Conservation (phyloP, 495 filamentous ascomycete species). For the Tuber microsphaerosporum region DNA sequence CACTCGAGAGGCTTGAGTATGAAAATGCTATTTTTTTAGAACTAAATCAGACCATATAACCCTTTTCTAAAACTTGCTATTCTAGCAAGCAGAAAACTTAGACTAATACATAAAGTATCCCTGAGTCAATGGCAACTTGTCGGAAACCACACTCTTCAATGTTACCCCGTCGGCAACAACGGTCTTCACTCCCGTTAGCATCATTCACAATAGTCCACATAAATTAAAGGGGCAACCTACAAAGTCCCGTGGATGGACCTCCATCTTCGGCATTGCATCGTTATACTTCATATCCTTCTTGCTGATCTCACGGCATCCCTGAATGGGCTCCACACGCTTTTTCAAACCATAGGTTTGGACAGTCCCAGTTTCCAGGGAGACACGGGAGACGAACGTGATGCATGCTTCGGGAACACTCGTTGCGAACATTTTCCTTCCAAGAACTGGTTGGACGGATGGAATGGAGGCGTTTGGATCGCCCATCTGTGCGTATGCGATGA, state of each 20-base stretch:
- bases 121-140: slow-evolving; percentile 71
- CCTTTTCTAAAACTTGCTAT: not conserved
- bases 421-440: slow-evolving; percentile 83
- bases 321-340: slow-evolving; percentile 76
- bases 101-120: slow-evolving; percentile 58
- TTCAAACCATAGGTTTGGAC: slow-evolving; percentile 65
- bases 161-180: slow-evolving; percentile 80
- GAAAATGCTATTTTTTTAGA: not conserved
- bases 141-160: slow-evolving; percentile 69
- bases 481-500: slow-evolving; percentile 84
- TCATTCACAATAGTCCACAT: not conserved
- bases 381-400: slow-evolving; percentile 76
- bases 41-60: not conserved
- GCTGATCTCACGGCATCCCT: slow-evolving; percentile 66
- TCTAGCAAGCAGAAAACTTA: slow-evolving; percentile 1
- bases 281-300: slow-evolving; percentile 97
- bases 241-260: slow-evolving; percentile 88
- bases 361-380: slow-evolving; percentile 57
- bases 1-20: not conserved
- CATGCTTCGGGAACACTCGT: slow-evolving; percentile 62
- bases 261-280: slow-evolving; percentile 80
- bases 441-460: slow-evolving; percentile 79
- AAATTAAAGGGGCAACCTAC: slow-evolving; percentile 42
- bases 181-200: slow-evolving; percentile 40
- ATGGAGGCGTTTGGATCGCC: slow-evolving; percentile 93